Evolutionary conservation across 2,329 filamentous ascomycete genomes (phyloP), one percentile per base, ranked within the genome.

Genomic region (Fusarium sp.): DNA sequence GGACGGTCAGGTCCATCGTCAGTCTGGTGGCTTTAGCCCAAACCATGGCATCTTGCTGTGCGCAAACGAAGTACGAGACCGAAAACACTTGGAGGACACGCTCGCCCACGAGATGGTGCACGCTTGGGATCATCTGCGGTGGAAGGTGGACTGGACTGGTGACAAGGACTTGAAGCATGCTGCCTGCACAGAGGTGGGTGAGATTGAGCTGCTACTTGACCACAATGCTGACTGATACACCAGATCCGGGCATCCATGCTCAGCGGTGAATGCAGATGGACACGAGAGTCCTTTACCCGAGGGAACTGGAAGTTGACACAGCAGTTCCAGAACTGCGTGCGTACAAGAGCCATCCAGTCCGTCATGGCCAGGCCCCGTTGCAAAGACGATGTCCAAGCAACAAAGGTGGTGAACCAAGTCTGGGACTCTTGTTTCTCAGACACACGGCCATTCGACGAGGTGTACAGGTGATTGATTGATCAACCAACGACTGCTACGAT

Each of bases 71-170:
- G 90, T 98, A 81, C 88, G 92, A 68, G 92, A 95, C 80, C 87
- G 91, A 67, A 92, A 92, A 35, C 95, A 98, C 81, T 83, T 98
- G 77, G 97, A 99, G 85, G 97, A 99, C 82, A 98, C 95, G 13
- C 87, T 99, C 80, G 92, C 95, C 32, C 97, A 99, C 83, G 97
- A 99, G 86, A 97, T 99, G 95, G 93, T 99, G 63, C 97, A 99
- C 83, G 95, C 95, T 1, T 98, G 95, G 88, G 97, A 99, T 82
- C 93, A 97, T 82, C 81, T 98, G 77, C 87, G 96, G 73, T 99
- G 95, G 87, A 97, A 98, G 84, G 92, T 98, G 52, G 93, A 98
- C 80, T 94, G 93, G 86, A 83, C 86, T n/a, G 90, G 88, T 6
- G 87, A 88, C 77, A 94, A 85, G 85, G 87, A 95, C 82, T 82